Base-by-base conservation (phyloP, 768 basidiomycete species). In the Agaricus bisporus region DNA sequence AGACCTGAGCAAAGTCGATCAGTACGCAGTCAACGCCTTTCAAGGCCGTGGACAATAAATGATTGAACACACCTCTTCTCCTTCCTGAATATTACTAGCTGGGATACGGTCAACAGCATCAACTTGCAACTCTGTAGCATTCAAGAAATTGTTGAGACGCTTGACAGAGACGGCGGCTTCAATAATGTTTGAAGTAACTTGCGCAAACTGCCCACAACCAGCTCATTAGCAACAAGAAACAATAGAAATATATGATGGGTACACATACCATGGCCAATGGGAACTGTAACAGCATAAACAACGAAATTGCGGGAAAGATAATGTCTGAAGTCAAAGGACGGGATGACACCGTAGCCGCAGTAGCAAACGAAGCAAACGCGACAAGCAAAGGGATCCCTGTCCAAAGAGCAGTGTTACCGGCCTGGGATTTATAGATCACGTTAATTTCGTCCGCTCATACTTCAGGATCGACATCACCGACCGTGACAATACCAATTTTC, bases 251-350 rank as follows among this genome's bases (percentile, higher is more conserved):
- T 29, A 7, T 45, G 39, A 39, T 11, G 51, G 35, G 15, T 37
- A 39, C 37, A 64, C 73, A 37, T 64, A 87, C 86, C 88, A 91
- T 88, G 2, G 81, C 87, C 20, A 95, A 73, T 1, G 92, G 92
- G 69, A 94, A 94, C 54, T 86, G 83, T 28, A 95, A 72, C 0
- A 95, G 73, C 82, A 90, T 85, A 71, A 93, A 95, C 28, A 95
- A 70, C 0, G 91, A 86, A 57, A 98, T 93, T 0, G 91, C 85
- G n/a, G 95, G 95, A 78, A 98, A 98, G 58, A 98, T 95, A 48
- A 92, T 72, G 57, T 97, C 94, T 0, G 88, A 81, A 0, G 95
- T 98, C 1, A 98, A 68, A 3, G 93, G 90, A 26, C 65, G 76
- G 0, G 76, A 66, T 4, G 83, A 82, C 1, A 78, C 76, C 15